A percentile compares a stretch with the other conserved stretches of the same genome.
Evolutionary conservation across 345 rosid species (phyloP).

Genomic region (Corymbia maculata): DNA sequence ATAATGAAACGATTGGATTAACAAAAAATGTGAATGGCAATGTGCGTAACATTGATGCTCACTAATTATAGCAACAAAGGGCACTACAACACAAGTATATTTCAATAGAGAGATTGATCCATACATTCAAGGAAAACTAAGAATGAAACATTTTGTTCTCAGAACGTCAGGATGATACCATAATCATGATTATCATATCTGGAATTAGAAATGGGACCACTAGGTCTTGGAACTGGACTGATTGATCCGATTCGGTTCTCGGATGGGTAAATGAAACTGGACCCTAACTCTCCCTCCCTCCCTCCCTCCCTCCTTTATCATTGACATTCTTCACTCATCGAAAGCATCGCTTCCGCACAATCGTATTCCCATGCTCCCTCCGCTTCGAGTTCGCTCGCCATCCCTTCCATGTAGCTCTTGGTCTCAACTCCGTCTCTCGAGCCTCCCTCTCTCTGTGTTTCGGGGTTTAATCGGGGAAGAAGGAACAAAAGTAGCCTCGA

Average conservation of each 20-base stretch:
- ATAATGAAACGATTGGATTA: not conserved
- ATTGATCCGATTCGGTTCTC: fast-evolving
- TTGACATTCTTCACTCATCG: not conserved
- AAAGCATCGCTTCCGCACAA: not conserved
- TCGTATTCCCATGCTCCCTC: too few species aligned
- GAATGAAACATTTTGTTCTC: not conserved
- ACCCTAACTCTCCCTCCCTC: too few species aligned
- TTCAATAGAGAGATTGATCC: not conserved
- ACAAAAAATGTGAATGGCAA: not conserved
- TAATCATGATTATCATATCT: not conserved
- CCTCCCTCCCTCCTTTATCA: too few species aligned
- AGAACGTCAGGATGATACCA: not conserved
- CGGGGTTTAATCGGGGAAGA: not conserved
- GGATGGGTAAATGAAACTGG: not conserved
- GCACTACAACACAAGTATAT: not conserved
- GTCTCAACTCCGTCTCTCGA: not conserved
- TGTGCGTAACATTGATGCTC: not conserved
- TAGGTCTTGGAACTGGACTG: too few species aligned
- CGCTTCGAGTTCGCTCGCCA: not conserved
- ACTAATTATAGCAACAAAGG: not conserved
- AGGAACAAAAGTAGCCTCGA: not conserved
- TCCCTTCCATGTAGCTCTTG: not conserved
- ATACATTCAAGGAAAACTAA: not conserved
- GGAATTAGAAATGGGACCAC: too few species aligned
- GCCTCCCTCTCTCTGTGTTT: too few species aligned